Conservation (phyloP, 768 basidiomycete species). For the Leccinum boreale region DNA sequence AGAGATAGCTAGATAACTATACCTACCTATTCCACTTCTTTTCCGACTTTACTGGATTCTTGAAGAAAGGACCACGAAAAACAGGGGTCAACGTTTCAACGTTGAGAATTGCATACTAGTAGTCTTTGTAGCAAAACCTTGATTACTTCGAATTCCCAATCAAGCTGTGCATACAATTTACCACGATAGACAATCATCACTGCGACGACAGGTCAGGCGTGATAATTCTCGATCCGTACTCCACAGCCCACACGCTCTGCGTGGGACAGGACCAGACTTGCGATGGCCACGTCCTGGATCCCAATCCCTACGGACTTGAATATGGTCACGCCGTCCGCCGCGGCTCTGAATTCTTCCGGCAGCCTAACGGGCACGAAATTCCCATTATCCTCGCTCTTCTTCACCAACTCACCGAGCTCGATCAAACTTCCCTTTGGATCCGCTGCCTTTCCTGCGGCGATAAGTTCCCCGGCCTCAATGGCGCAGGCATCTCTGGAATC, state of each 20-base stretch:
- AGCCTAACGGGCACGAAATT: slow-evolving; percentile 10
- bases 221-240: slow-evolving; percentile 45
- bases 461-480: slow-evolving; percentile 82
- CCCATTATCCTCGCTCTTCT: slow-evolving; percentile 3
- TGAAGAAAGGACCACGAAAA: neutral
- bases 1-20: neutral
- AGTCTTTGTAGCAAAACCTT: neutral
- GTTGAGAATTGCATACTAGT: too few species aligned
- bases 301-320: slow-evolving; percentile 90
- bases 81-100: too few species aligned
- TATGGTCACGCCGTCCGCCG: slow-evolving; percentile 56
- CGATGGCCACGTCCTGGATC: slow-evolving; percentile 84
- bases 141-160: too few species aligned
- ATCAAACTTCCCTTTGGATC: slow-evolving; percentile 40
- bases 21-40: neutral
- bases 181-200: neutral
- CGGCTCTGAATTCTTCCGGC: slow-evolving; percentile 5
- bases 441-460: slow-evolving; percentile 41
- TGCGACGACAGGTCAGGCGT: slow-evolving; percentile 16
- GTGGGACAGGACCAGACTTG: slow-evolving; percentile 58
- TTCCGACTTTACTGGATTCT: neutral
- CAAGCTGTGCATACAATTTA: too few species aligned
- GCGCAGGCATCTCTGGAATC: slow-evolving; percentile 71
- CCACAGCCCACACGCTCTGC: slow-evolving; percentile 58
- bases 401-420: slow-evolving; percentile 69